Evolutionary conservation across 768 basidiomycete species (phyloP).

Genomic region (Leucocoprinus sp.): DNA sequence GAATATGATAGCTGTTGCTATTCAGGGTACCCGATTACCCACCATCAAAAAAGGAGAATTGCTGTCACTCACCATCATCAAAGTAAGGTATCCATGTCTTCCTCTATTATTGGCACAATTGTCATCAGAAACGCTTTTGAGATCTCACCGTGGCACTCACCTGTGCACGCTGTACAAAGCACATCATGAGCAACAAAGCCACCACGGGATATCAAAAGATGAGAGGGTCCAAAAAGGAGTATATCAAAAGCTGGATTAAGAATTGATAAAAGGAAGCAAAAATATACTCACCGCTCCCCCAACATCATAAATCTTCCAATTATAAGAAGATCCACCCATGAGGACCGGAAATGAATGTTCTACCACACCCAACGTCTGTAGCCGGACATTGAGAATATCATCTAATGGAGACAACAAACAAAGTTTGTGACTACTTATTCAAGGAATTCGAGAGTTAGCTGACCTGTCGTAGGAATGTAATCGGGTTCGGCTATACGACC

Average conservation of each 20-base stretch:
- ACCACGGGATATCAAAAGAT: neutral
- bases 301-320: conserved; percentile 80
- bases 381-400: conserved; percentile 70
- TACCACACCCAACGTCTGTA: conserved; percentile 74
- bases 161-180: conserved; percentile 44
- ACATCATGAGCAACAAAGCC: neutral
- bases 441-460: neutral
- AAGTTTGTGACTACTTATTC: neutral
- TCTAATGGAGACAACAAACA: conserved; percentile 28
- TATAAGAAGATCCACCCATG: conserved; percentile 52
- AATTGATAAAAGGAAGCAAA: neutral
- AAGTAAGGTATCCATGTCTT: conserved; percentile 82
- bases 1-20: conserved; percentile 81
- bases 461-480: conserved; percentile 67
- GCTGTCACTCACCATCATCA: conserved; percentile 72
- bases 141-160: conserved; percentile 24
- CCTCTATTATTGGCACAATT: conserved; percentile 32
- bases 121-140: conserved; percentile 3
- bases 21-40: conserved; percentile 6
- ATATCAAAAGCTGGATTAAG: no score
- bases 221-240: neutral
- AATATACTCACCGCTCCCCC: conserved; percentile 61
- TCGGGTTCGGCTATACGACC: conserved; percentile 59
- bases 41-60: neutral
- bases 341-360: conserved; percentile 69